Evolutionary conservation across 164 flowering plant species (phyloP).

Genomic region (Akebia trifoliata): DNA sequence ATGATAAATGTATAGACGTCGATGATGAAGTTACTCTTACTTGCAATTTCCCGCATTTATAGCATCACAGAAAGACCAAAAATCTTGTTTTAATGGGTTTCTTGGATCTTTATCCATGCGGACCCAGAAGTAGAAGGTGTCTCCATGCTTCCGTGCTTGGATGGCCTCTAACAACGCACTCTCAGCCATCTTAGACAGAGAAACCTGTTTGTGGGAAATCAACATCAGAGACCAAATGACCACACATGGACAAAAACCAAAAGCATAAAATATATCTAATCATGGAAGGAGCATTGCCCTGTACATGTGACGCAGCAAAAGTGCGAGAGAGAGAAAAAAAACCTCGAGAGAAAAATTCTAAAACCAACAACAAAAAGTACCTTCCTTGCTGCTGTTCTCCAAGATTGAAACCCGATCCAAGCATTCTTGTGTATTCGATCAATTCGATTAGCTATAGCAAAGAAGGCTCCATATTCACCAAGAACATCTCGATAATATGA

Average conservation of each 20-base stretch:
- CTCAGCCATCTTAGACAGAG: slow-evolving; percentile 69
- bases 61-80: slow-evolving; percentile 97
- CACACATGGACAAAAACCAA: background rate
- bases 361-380: slow-evolving; percentile 29
- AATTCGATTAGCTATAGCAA: slow-evolving; percentile 77
- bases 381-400: slow-evolving; percentile 88
- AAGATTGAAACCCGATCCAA: slow-evolving; percentile 98
- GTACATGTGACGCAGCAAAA: too few species aligned
- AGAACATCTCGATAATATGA: slow-evolving; percentile 76
- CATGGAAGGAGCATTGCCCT: too few species aligned
- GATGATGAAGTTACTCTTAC: slow-evolving; percentile 31
- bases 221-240: slow-evolving; percentile 9
- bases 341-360: background rate
- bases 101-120: slow-evolving; percentile 80
- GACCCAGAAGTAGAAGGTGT: slow-evolving; percentile 89
- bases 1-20: too few species aligned
- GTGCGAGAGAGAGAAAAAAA: background rate
- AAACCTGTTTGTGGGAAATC: slow-evolving; percentile 39
- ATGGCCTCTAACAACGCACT: slow-evolving; percentile 56
- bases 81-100: slow-evolving; percentile 58
- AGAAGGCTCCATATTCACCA: slow-evolving; percentile 87
- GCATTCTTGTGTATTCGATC: slow-evolving; percentile 94
- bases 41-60: slow-evolving; percentile 96
- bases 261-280: too few species aligned
- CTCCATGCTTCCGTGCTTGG: slow-evolving; percentile 65